Evolutionary conservation across 176 grass and related monocot genomes (phyloP), one percentile per base, ranked within the genome.

Genomic region (Aegilops sharonensis): DNA sequence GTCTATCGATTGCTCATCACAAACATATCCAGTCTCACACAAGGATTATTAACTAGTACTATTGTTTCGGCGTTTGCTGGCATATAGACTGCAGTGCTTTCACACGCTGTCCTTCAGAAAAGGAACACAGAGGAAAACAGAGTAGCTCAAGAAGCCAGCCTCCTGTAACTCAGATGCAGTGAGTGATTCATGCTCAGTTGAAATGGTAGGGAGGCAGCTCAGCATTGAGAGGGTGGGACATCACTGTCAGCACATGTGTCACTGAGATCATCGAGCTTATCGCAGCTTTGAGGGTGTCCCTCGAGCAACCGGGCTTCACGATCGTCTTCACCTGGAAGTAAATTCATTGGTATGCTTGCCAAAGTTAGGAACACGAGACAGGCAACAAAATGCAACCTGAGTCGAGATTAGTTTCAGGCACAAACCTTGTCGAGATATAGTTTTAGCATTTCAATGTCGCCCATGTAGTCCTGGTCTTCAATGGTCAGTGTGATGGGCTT

Each of bases 381-480:
- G 2, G 36, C 47, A 75, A 72, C 4, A 36, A 30, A 76, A 75
- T 47, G 73, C 15, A 83, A 69, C 4, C 42, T 45, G 42, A 12
- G 42, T 45, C 3, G 11, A 45, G 43, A 47, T 13, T 21, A 17
- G 68, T 87, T 74, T 77, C n/a, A 64, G 24, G 30, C 60, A 24
- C 32, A 36, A 57, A 94, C 93, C 93, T 92, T 92, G 73, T 87
- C 77, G 3, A 94, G 87, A 68, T 83, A 92, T 3, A 83, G 66
- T 64, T 94, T 91, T 40, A 94, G 71, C 71, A 83, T 84, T 63
- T 94, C 88, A 2, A 94, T 90, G 74, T 91, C 82, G 0, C 93
- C 93, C 87, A 94, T 90, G 85, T 94, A 94, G 69, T 94, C 93
- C 75, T 94, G 93, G 75, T 94, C 83, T 77, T 94, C 90, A 7